Evolutionary conservation across 164 flowering plant genomes (phyloP).

Genomic region (Vitis cinerea): DNA sequence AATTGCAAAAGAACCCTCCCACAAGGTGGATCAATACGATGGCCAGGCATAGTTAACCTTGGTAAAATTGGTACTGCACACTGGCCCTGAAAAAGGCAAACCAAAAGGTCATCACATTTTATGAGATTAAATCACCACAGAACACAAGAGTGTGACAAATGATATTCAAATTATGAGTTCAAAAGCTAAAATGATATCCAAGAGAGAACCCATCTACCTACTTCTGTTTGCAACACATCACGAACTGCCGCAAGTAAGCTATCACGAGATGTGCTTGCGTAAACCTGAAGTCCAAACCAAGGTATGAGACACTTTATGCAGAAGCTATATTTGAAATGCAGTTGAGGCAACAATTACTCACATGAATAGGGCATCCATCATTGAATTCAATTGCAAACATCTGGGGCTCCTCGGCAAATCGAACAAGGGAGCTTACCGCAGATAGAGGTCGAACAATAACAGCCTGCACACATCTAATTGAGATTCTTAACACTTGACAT

Average conservation of each 20-base stretch:
- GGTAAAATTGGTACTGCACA: constrained; percentile 86
- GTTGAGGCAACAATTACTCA: constrained; percentile 31
- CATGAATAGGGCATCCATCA: constrained; percentile 97
- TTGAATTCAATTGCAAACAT: constrained; percentile 97
- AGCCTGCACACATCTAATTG: constrained; percentile 69
- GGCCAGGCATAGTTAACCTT: constrained; percentile 97
- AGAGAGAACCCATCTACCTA: constrained; percentile 57
- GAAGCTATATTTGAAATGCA: neutral
- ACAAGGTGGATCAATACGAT: constrained; percentile 96
- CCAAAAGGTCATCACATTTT: neutral
- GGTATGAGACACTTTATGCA: constrained; percentile 17
- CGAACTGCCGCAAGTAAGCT: constrained; percentile 93
- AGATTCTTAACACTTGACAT: constrained; percentile 30
- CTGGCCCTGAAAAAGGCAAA: constrained; percentile 62
- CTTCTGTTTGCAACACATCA: constrained; percentile 93
- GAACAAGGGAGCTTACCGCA: constrained; percentile 86
- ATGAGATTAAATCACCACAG: neutral
- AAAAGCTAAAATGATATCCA: constrained; percentile 16
- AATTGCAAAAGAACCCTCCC: constrained; percentile 68
- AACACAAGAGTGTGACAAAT: neutral
- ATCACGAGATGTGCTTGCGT: constrained; percentile 97
- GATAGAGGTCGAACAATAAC: constrained; percentile 91
- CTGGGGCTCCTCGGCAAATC: constrained; percentile 97
- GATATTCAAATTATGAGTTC: neutral
- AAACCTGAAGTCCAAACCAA: constrained; percentile 58